Evolutionary conservation across 2,329 filamentous ascomycete genomes (phyloP), one percentile per base, ranked within the genome.

Genomic region (Aspergillus quadrilineatus): DNA sequence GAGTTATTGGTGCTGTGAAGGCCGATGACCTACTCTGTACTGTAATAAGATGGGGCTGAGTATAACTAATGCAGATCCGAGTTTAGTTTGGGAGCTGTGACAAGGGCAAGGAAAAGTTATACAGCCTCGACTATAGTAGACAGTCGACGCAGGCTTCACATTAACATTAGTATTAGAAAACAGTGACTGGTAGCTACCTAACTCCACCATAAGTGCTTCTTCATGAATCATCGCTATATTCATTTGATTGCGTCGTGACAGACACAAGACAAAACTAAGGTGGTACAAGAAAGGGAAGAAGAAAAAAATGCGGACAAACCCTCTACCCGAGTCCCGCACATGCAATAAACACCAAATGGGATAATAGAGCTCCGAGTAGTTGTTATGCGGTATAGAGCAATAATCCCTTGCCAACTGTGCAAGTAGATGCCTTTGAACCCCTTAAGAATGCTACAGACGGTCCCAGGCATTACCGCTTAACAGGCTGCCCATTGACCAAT

Each of bases 401-500:
- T 22, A 22, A 22, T 22, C 22, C 22, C 34, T 37, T 14, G 34
- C 34, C 8, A 14, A 12, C 9, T 17, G 45, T 41, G 34, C 26
- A 14, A n/a, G 6, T 9, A 56, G 41, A 8, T 8, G 12, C 50
- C 37, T 41, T n/a, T 47, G 9, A 42, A 28, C 10, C 5, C 22
- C 22, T 22, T 22, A 22, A 22, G 22, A 41, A 53, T 29, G 22
- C 32, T 46, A 5, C 14, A 6, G 15, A 4, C 10, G 14, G 6
- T 28, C n/a, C n/a, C 32, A 5, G 15, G 4, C 32, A 51, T 34
- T 51, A 57, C 43, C 39, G 26, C 17, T 49, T 65, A 36, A 73
- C 64, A 17, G 72, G 72, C 50, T 73, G 60, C 5, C 75, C 75
- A 49, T 78, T 78, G 36, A 77, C 44, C 26, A 73, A 64, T 26